Evolutionary conservation across 1,284 basidiomycete species (phyloP).

Genomic region (Leccinum angustisporum): DNA sequence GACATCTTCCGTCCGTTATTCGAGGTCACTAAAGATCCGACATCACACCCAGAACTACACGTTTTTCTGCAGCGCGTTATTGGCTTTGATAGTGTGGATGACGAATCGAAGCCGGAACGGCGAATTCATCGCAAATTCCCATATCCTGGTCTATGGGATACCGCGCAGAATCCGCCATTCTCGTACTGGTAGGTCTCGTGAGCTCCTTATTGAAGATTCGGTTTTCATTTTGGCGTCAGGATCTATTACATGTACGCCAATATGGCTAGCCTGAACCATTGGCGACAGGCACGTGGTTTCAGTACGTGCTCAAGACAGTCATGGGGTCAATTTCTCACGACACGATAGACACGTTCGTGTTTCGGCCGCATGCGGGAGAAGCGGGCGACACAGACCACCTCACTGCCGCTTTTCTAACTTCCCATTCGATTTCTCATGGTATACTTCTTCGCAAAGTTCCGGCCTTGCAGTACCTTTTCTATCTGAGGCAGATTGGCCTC

Average conservation of each 20-base stretch:
- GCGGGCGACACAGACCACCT: conserved; percentile 98
- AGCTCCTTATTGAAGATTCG: background rate
- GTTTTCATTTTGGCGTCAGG: conserved; percentile 44
- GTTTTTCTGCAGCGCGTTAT: conserved; percentile 94
- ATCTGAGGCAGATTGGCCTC: conserved; percentile 94
- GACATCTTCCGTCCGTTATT: conserved; percentile 94
- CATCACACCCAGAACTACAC: conserved; percentile 90
- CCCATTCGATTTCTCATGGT: conserved; percentile 98
- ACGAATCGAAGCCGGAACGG: conserved; percentile 94
- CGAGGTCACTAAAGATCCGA: conserved; percentile 93
- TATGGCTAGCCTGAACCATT: conserved; percentile 92
- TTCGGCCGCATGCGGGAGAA: conserved; percentile 97
- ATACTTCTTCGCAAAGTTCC: conserved; percentile 98
- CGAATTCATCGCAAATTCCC: conserved; percentile 96
- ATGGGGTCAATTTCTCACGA: background rate
- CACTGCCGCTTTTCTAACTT: conserved; percentile 92
- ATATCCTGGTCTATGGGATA: conserved; percentile 89
- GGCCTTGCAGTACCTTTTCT: conserved; percentile 91
- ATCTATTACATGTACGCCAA: conserved; percentile 98
- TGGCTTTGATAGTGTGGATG: conserved; percentile 97
- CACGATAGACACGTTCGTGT: conserved; percentile 88
- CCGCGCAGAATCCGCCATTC: conserved; percentile 88
- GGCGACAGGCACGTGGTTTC: conserved; percentile 87
- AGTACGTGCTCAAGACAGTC: conserved; percentile 53
- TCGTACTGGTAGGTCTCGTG: conserved; percentile 75